phyloP scores from a whole-genome alignment of 1,284 basidiomycete species.

The Heliocybe sulcata region DNA sequence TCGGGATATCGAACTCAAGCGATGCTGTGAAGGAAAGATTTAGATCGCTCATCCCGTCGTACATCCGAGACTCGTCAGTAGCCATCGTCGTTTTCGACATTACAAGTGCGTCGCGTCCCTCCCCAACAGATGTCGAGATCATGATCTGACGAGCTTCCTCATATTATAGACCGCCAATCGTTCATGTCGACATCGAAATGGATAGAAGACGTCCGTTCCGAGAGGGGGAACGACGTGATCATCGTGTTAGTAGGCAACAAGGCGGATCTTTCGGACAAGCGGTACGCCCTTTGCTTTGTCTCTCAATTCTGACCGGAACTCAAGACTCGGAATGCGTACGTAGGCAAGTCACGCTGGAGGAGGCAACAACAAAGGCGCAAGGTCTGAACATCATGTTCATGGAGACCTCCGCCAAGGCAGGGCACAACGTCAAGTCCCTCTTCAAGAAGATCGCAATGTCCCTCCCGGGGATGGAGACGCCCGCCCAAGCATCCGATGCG shows the following conservation, averaged over 20 bases:
- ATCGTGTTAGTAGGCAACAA: constrained; percentile 99
- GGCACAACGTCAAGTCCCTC: constrained; percentile 97
- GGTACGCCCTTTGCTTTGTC: constrained; percentile 35
- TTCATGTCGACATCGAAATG: constrained; percentile 98
- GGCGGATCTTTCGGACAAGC: constrained; percentile 92
- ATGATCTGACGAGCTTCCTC: constrained; percentile 2
- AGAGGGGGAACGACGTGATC: constrained; percentile 97
- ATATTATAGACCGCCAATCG: constrained; percentile 92
- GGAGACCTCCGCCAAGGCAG: constrained; percentile 99
- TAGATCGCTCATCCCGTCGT: constrained; percentile 95
- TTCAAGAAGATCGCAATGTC: constrained; percentile 99
- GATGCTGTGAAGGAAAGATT: constrained; percentile 79
- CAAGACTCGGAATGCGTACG: constrained; percentile 4
- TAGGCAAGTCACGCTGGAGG: constrained; percentile 98
- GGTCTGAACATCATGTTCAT: constrained; percentile 97
- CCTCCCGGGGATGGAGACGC: constrained; percentile 92
- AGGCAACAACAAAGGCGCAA: constrained; percentile 90
- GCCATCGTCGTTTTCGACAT: constrained; percentile 99
- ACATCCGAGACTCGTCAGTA: constrained; percentile 97
- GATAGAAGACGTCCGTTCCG: constrained; percentile 99
- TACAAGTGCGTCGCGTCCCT: constrained; percentile 67
- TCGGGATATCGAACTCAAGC: not conserved
- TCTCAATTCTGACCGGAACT: not conserved
- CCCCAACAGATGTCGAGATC: not conserved
- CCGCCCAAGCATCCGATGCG: constrained; percentile 53